Evolutionary conservation across 306 rosid genomes (phyloP).

Genomic region (Phaseolus lunatus): DNA sequence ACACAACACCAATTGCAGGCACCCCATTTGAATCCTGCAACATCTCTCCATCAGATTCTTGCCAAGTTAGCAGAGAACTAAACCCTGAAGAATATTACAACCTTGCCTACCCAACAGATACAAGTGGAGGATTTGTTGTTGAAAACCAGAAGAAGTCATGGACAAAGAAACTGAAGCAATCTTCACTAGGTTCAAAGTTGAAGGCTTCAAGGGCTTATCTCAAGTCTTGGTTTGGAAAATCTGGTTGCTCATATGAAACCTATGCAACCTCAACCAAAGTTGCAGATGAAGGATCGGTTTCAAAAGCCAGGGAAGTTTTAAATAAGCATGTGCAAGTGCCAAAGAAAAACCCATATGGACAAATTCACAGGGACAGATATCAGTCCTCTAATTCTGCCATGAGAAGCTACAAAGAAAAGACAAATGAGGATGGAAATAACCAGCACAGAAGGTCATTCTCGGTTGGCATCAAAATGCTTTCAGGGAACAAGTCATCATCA

Average conservation of each 20-base stretch:
- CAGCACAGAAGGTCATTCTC: slow-evolving; percentile 88
- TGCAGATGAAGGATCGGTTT: slow-evolving; percentile 74
- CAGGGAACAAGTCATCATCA: slow-evolving; percentile 59
- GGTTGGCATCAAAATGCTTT: slow-evolving; percentile 64
- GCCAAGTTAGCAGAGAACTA: slow-evolving; percentile 78
- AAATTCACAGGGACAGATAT: slow-evolving; percentile 62
- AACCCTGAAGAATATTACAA: slow-evolving; percentile 68
- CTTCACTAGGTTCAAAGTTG: slow-evolving; percentile 76
- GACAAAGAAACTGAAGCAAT: slow-evolving; percentile 80
- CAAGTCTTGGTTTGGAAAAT: slow-evolving; percentile 79
- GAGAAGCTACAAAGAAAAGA: slow-evolving; percentile 56
- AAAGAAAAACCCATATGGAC: slow-evolving; percentile 69
- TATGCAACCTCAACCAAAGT: slow-evolving; percentile 67
- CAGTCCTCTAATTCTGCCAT: slow-evolving; percentile 50
- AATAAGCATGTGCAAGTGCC: slow-evolving; percentile 52
- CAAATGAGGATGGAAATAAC: slow-evolving; percentile 50
- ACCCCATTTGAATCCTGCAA: slow-evolving; percentile 95
- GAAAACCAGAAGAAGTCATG: slow-evolving; percentile 72
- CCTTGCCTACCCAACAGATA: slow-evolving; percentile 49
- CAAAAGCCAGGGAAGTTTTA: slow-evolving; percentile 62
- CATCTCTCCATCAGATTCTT: slow-evolving; percentile 78
- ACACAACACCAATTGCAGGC: slow-evolving; percentile 70
- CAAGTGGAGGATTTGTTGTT: slow-evolving; percentile 42
- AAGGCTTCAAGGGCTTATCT: slow-evolving; percentile 91
- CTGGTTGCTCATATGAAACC: slow-evolving; percentile 81